phyloP scores from a whole-genome alignment of 768 basidiomycete species.

The Kwoniella sp. region DNA sequence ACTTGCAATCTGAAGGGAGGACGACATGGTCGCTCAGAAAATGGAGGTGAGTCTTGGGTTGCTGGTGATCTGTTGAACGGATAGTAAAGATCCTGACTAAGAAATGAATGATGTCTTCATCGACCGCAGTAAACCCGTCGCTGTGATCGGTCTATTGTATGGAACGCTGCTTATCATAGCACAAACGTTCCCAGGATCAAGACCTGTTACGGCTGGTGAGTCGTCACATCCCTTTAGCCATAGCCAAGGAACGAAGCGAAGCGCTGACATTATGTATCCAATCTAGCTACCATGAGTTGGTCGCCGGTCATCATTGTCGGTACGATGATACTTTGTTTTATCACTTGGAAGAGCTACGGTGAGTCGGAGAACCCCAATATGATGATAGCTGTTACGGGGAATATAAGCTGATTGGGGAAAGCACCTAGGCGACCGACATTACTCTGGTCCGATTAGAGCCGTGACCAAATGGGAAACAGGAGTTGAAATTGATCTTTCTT shows the following conservation, averaged over 20 bases:
- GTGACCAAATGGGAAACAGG: slow-evolving; percentile 58
- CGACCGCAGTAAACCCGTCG: slow-evolving; percentile 41
- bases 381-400: too few relatives aligned
- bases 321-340: slow-evolving; percentile 43
- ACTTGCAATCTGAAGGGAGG: slow-evolving; percentile 54
- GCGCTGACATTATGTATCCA: not conserved
- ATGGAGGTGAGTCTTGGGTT: slow-evolving; percentile 39
- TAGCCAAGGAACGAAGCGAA: not conserved
- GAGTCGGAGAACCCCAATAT: too few relatives aligned
- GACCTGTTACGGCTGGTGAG: slow-evolving; percentile 52
- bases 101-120: too few relatives aligned
- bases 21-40: slow-evolving; percentile 56
- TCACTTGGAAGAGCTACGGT: slow-evolving; percentile 57
- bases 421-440: slow-evolving; percentile 44
- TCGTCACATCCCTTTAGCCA: not conserved
- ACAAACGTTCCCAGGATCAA: slow-evolving; percentile 50
- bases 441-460: slow-evolving; percentile 58
- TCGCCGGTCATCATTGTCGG: slow-evolving; percentile 52
- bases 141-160: slow-evolving; percentile 36
- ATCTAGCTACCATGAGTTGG: slow-evolving; percentile 51
- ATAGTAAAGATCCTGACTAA: too few relatives aligned
- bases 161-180: slow-evolving; percentile 44
- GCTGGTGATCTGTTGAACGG: too few relatives aligned
- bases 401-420: not conserved
- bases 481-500: slow-evolving; percentile 55